A percentile compares a stretch with the other conserved stretches of the same genome.
Evolutionary conservation across 495 filamentous ascomycete genomes (phyloP).

Genomic region (Penicillium soppii): DNA sequence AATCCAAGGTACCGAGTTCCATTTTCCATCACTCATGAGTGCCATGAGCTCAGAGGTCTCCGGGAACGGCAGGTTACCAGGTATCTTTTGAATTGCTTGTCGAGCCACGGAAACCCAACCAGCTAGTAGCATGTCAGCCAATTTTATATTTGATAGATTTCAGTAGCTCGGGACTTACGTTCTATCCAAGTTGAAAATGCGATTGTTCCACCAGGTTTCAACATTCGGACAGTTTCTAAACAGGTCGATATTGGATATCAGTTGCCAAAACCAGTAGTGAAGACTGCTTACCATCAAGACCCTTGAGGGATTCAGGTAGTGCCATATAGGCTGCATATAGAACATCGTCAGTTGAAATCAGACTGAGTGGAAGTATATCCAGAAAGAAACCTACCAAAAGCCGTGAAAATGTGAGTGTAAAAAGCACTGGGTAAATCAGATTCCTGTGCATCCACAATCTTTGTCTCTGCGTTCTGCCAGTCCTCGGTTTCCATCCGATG

Average conservation of each 20-base stretch:
- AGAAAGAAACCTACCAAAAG: conserved; percentile 30
- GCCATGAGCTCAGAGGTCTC: conserved; percentile 25
- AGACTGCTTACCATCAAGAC: conserved; percentile 30
- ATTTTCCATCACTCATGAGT: conserved; percentile 23
- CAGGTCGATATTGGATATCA: background rate
- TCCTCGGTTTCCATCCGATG: conserved; percentile 24
- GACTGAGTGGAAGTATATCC: background rate
- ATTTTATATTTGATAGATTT: background rate
- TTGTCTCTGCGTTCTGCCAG: conserved; percentile 33
- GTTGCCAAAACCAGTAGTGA: background rate
- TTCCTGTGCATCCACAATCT: conserved; percentile 34
- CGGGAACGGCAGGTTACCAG: conserved; percentile 29
- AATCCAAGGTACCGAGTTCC: conserved; percentile 31
- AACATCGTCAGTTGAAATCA: background rate
- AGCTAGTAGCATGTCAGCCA: conserved; percentile 21
- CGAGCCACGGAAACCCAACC: conserved; percentile 29
- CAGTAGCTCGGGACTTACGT: conserved; percentile 20
- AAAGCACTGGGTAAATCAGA: conserved; percentile 24
- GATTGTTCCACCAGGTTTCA: conserved; percentile 36
- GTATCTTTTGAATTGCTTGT: conserved; percentile 26
- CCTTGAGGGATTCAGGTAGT: conserved; percentile 21
- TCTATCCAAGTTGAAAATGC: conserved; percentile 38
- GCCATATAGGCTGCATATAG: conserved; percentile 24
- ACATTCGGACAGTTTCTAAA: conserved; percentile 35
- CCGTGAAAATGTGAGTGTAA: conserved; percentile 34